A percentile compares a stretch with the other conserved stretches of the same genome.
Evolutionary conservation across 202 grass and related monocot genomes (phyloP).

Genomic region (Schoenoplectus tabernaemontani): DNA sequence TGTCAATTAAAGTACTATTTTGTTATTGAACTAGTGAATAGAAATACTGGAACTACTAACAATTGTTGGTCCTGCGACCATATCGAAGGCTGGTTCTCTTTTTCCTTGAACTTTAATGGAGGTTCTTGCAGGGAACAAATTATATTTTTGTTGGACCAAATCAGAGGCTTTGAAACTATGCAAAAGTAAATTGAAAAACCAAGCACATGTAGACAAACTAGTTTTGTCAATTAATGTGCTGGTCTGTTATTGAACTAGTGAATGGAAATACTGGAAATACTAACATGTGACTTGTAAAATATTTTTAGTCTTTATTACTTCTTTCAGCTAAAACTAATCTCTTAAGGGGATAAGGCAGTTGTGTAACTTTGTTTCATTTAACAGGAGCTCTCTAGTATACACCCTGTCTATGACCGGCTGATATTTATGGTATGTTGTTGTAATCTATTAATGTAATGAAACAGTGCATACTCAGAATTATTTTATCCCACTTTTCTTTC

Average conservation of each 20-base stretch:
- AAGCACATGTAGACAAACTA: not conserved
- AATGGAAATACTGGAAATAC: not conserved
- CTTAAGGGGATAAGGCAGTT: not conserved
- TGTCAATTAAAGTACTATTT: not conserved
- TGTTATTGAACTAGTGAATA: not conserved
- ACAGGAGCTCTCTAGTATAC: slow-evolving; percentile 55
- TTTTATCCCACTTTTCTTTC: not conserved
- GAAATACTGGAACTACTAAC: too few relatives aligned
- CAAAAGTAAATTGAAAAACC: not conserved
- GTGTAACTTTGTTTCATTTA: slow-evolving; percentile 11
- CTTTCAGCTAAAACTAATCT: not conserved
- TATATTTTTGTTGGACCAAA: not conserved
- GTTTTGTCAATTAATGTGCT: not conserved
- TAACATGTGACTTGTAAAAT: not conserved
- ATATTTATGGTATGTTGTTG: slow-evolving; percentile 68
- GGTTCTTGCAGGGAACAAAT: not conserved
- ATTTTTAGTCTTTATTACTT: not conserved
- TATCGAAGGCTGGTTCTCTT: too few relatives aligned
- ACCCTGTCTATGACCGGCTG: slow-evolving; percentile 60
- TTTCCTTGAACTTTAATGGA: too few relatives aligned
- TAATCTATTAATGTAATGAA: not conserved
- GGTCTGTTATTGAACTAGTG: not conserved
- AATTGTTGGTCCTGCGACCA: too few relatives aligned
- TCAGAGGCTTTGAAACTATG: not conserved
- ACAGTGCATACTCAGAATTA: not conserved